Base-by-base conservation (phyloP, 306 rosid species). In the Abrus precatorius region DNA sequence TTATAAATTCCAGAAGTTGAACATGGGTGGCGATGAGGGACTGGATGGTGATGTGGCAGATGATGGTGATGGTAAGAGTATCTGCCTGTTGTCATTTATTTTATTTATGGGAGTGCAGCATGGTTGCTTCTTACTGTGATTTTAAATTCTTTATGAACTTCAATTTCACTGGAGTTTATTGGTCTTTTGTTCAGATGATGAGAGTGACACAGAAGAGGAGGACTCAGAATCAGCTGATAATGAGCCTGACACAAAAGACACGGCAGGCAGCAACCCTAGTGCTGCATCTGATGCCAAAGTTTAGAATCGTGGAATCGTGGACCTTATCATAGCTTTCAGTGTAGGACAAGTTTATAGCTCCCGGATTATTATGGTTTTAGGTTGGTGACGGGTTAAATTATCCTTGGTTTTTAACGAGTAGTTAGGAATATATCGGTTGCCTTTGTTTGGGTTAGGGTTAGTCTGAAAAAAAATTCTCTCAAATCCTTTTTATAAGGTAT, bases 1-100 rank as follows among this genome's bases (percentile, higher is more conserved):
- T 20, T 36, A 12, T 62, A 6, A 62, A 28, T 20, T 64, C 34
- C 86, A 86, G 89, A 86, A 86, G 60, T 9, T 86, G 84, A 47
- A 57, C 77, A 69, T 82, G 85, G 89, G 84, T 28, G 86, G 79
- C 5, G 89, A 72, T 62, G 76, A 54, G 43, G 78, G 43, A n/a
- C 61, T 77, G 69, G 85, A 63, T 49, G 71, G 47, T 54, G 66
- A 45, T 1, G 20, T 13, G 6, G 73, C 41, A 12, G 85, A 54
- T 29, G 50, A 63, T 14, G 80, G 36, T 11, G 88, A 82, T 34
- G 88, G 88, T 85, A 65, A 72, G 72, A 12, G n/a, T n/a, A 50
- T 81, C 63, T 11, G 38, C 11, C 56, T 33, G 13, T 40, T 20
- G 10, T 47, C 27, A 29, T 30, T 68, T 67, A 8, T 72, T 28